Evolutionary conservation across 1,284 basidiomycete species (phyloP).

Genomic region (Puccinia hordei): DNA sequence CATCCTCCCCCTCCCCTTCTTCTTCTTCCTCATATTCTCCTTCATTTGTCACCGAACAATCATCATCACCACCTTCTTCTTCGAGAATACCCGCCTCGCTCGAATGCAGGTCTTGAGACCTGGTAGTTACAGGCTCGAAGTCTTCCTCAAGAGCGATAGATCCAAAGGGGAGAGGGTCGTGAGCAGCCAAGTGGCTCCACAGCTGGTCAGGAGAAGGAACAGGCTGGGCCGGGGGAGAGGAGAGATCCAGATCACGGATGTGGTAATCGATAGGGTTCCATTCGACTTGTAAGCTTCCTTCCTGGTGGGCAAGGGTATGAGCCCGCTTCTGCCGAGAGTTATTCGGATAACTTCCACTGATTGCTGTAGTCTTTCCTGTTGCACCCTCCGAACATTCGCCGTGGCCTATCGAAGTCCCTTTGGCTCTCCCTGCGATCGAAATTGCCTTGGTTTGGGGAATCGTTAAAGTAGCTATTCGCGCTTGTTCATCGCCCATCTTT

Average conservation of each 20-base stretch:
- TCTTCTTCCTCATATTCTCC: slow-evolving; percentile 14
- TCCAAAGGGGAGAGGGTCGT: not conserved
- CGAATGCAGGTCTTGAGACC: no score
- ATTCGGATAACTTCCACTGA: no score
- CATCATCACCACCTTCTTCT: not conserved
- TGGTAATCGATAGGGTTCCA: not conserved
- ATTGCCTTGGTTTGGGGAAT: not conserved
- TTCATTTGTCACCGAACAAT: not conserved
- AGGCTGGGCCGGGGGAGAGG: not conserved
- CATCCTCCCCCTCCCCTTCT: not conserved
- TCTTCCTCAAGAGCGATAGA: not conserved
- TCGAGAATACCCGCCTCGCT: not conserved
- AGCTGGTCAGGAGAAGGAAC: not conserved
- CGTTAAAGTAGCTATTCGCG: not conserved
- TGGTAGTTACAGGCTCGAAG: no score
- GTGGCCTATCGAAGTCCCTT: no score
- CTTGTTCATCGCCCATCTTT: not conserved
- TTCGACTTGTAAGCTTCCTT: not conserved
- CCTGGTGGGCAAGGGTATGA: not conserved
- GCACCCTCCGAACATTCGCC: no score
- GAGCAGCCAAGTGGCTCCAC: no score
- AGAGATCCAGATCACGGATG: not conserved
- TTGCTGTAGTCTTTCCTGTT: not conserved
- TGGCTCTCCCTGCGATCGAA: no score
- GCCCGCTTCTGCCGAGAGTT: not conserved